Conservation (phyloP, 768 basidiomycete genomes). For the Amanita exitialis region DNA sequence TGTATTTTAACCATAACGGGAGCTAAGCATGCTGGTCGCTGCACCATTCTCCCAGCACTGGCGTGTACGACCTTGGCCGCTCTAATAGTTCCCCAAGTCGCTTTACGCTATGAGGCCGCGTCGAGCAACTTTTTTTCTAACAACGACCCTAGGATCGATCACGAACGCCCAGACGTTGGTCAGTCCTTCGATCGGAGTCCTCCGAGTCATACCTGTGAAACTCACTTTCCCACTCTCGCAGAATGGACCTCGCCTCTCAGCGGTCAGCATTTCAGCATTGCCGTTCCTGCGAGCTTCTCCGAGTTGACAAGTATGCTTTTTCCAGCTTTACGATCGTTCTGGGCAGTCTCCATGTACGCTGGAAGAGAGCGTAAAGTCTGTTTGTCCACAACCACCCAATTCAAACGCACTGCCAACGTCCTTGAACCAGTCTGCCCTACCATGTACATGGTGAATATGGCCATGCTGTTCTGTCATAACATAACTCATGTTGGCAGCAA, state of each 20-base stretch:
- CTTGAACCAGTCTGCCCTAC: not conserved
- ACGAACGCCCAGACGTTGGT: not conserved
- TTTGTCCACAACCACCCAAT: not conserved
- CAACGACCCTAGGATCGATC: not conserved
- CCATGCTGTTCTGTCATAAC: not conserved
- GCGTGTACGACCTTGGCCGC: not conserved
- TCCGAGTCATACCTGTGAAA: not conserved
- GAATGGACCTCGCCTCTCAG: not conserved
- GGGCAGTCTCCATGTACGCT: conserved; percentile 2
- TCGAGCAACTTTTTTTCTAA: not conserved
- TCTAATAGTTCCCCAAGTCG: not conserved
- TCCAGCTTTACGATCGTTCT: not conserved
- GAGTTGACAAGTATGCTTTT: not conserved
- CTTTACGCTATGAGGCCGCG: not conserved
- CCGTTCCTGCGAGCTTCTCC: not conserved
- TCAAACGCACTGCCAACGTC: not conserved
- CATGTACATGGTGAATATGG: conserved; percentile 3
- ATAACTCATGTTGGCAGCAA: not conserved
- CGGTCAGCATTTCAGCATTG: not conserved
- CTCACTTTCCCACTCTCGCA: not conserved
- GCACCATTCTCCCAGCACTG: not conserved
- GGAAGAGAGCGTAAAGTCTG: not conserved
- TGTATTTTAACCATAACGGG: too few relatives aligned
- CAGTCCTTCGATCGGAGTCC: not conserved
- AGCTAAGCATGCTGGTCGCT: too few relatives aligned